These are phyloP conservation scores for Protomyces pachydermus DNA, from an alignment of 1,139 yeast species.

Conservation along the genomic window DNA sequence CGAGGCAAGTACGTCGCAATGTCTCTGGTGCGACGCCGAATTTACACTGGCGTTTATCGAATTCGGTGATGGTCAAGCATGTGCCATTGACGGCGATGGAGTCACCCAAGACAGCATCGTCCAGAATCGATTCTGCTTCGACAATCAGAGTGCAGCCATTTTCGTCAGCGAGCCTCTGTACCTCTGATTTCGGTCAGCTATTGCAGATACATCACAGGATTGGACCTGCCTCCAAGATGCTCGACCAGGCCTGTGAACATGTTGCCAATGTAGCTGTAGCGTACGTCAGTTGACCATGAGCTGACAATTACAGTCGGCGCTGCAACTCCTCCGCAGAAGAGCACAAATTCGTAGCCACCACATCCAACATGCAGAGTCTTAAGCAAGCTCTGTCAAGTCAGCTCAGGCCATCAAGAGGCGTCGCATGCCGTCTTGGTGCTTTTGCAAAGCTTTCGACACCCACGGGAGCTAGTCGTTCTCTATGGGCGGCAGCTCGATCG, in stretches of 20 bases:
- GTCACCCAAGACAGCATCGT: constrained; percentile 86
- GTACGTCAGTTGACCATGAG: too few relatives aligned
- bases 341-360: too few relatives aligned
- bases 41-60: constrained; percentile 56
- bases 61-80: constrained; percentile 91
- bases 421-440: too few relatives aligned
- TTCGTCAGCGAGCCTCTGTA: constrained; percentile 54
- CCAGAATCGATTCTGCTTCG: constrained; percentile 59
- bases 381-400: too few relatives aligned
- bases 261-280: too few relatives aligned
- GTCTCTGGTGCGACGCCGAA: constrained; percentile 96
- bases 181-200: constrained; percentile 37
- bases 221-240: constrained; percentile 53
- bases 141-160: constrained; percentile 71
- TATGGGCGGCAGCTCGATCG: too few relatives aligned
- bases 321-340: too few relatives aligned
- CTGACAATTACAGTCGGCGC: too few relatives aligned
- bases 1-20: constrained; percentile 71
- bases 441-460: too few relatives aligned
- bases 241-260: constrained; percentile 98
- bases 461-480: too few relatives aligned
- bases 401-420: too few relatives aligned
- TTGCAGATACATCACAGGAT: neutral
- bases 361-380: too few relatives aligned
- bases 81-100: constrained; percentile 78